Evolutionary conservation across 352 stramenopile species (phyloP), one percentile per base, ranked within the genome.

Genomic region (Phytopythium delawarense): DNA sequence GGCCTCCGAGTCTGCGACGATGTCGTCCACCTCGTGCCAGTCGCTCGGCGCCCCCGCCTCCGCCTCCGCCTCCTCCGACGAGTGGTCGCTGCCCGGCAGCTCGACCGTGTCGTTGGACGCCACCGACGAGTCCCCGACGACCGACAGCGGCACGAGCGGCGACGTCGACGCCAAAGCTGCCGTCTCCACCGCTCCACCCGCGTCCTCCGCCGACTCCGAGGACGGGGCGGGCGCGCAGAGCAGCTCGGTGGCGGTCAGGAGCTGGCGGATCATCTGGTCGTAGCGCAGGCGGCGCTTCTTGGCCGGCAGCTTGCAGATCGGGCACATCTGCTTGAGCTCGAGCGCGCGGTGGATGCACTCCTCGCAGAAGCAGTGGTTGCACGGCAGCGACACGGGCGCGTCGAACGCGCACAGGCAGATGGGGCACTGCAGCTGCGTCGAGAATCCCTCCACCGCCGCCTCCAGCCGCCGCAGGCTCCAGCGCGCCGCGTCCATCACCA

Each of bases 291-390:
- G 72, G 42, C 87, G 80, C 74, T 94, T 96, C 54, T 88, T 92
- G 50, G 81, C 80, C 9, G 81, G 78, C 52, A 79, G 68, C 70
- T 94, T 96, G 76, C 87, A 96, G 58, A 96, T 93, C 8, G 87
- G 87, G 51, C 87, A 96, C 51, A 80, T 59, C 20, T 78, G 59
- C 64, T 91, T 92, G 64, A 94, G 79, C 64, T 91, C 79, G 16
- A 96, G 69, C 45, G 84, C 81, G 56, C 83, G 83, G 63, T 92
- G 76, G 70, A 96, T 96, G 70, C 87, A 96, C 61, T 92, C 82
- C 60, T 92, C 80, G 57, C 87, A 96, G 67, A 94, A 96, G 67
- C 79, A 92, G 72, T 96, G 87, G 64, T 94, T 91, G 65, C 87
- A 96, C 20, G 87, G 87, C 65, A 96, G 64, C 12, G 87, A 94